Evolutionary conservation across 768 basidiomycete genomes (phyloP), one percentile per base, ranked within the genome.

Genomic region (Trametes cinnabarina): DNA sequence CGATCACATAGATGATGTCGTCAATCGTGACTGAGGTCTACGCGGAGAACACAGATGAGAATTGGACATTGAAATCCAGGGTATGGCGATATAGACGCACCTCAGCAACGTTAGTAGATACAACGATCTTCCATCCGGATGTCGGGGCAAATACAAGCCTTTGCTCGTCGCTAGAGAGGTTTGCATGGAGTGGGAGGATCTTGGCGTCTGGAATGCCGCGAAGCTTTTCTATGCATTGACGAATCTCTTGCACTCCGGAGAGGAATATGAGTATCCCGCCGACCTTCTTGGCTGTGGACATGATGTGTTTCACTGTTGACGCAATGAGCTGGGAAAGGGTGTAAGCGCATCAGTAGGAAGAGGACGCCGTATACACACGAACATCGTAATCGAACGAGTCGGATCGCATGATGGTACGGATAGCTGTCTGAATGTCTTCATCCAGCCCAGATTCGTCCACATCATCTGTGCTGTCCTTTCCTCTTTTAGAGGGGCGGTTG

Each of bases 11-110:
- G 35, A 88, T 77, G 22, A 95, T 81, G 65, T 95, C 93, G 65
- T 94, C 89, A 55, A 97, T 93, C 0, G 93, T 94, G 52, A 95
- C 90, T 2, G 90, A 92, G 1, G 92, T 94, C 85, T 94, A 47
- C 54, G 56, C 44, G 32, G 47, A 30, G 30, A 12, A 32, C 30
- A 32, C 12, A 41, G 14, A 14, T 15, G 15, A 55, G 30, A 14
- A 47, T 39, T 15, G 10, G 37, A 8, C 5, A 15, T 9, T 14
- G 30, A 32, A 15, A n/a, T 15, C 7, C 9, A n/a, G 17, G 37
- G n/a, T n/a, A n/a, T n/a, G n/a, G n/a, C n/a, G 10, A 15, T 39
- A 15, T 39, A 5, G 17, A 68, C 77, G 52, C 56, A 86, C 91
- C 80, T 94, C 92, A 6, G 92, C 92, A 28, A 98, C 90, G 66